Evolutionary conservation across 495 filamentous ascomycete genomes (phyloP).

Genomic region (Cairneyella variabilis): DNA sequence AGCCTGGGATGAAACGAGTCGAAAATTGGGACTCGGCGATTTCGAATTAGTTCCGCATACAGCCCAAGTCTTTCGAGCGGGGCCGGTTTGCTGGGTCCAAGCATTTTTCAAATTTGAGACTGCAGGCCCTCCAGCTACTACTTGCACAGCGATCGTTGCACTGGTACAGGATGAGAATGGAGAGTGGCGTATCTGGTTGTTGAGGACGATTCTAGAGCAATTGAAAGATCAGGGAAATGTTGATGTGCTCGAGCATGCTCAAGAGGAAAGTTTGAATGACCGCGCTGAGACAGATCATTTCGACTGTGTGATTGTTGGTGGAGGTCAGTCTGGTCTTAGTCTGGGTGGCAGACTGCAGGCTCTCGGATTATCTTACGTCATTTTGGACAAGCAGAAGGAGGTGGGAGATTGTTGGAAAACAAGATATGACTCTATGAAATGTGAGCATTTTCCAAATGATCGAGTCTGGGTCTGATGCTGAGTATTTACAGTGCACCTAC

Average conservation of each 20-base stretch:
- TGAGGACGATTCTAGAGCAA: constrained; percentile 18
- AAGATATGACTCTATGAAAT: constrained; percentile 7
- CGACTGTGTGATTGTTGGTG: constrained; percentile 9
- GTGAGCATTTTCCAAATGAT: not conserved
- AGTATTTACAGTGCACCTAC: constrained; percentile 28
- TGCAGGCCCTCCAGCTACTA: not conserved
- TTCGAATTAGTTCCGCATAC: constrained; percentile 1
- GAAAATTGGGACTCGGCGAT: not conserved
- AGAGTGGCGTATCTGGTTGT: constrained; percentile 16
- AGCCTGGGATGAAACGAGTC: constrained; percentile 8
- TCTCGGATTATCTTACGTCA: not conserved
- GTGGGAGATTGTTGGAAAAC: constrained; percentile 7
- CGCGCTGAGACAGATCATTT: not conserved
- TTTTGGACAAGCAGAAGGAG: constrained; percentile 1
- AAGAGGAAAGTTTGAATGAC: not conserved
- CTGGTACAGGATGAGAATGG: not conserved
- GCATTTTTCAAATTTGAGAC: constrained; percentile 9
- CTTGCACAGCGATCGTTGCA: not conserved
- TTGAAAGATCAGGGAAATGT: constrained; percentile 3
- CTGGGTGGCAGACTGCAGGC: constrained; percentile 2
- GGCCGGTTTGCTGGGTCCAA: not conserved
- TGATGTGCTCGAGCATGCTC: not conserved
- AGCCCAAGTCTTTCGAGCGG: not conserved
- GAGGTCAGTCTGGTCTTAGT: not conserved
- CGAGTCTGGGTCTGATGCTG: not conserved